Evolutionary conservation across 2,329 filamentous ascomycete species (phyloP).

Genomic region (Tothia fuscella): DNA sequence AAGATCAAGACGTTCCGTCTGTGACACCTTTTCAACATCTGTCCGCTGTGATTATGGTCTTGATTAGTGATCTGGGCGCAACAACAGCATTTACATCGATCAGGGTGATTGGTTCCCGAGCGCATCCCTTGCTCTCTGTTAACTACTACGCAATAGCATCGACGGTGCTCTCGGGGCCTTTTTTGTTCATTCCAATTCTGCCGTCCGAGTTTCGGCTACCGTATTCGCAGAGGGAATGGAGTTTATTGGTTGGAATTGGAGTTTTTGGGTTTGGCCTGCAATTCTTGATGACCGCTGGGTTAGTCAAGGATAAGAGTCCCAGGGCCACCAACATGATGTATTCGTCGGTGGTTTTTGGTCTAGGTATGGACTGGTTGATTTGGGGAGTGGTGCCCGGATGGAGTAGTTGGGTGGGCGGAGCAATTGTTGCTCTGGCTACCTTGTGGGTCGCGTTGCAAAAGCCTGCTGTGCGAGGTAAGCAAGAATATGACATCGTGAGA

Average conservation of each 20-base stretch:
- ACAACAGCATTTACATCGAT: not conserved
- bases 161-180: not conserved
- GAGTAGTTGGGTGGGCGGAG: not conserved
- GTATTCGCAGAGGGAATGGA: not conserved
- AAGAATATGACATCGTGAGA: too few relatives aligned
- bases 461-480: too few relatives aligned
- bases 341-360: not conserved
- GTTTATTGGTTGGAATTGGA: not conserved
- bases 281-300: not conserved
- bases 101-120: not conserved
- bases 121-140: not conserved
- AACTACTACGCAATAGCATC: not conserved
- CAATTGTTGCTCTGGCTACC: not conserved
- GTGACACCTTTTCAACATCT: not conserved
- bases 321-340: not conserved
- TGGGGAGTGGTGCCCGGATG: not conserved
- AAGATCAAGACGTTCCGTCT: too few relatives aligned
- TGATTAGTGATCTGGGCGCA: not conserved
- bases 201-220: not conserved
- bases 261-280: not conserved
- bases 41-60: not conserved
- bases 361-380: not conserved
- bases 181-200: not conserved
- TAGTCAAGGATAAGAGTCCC: not conserved
- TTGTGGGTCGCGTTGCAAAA: not conserved